phyloP scores from a whole-genome alignment of 768 basidiomycete species.

The Pulveroboletus sp. region DNA sequence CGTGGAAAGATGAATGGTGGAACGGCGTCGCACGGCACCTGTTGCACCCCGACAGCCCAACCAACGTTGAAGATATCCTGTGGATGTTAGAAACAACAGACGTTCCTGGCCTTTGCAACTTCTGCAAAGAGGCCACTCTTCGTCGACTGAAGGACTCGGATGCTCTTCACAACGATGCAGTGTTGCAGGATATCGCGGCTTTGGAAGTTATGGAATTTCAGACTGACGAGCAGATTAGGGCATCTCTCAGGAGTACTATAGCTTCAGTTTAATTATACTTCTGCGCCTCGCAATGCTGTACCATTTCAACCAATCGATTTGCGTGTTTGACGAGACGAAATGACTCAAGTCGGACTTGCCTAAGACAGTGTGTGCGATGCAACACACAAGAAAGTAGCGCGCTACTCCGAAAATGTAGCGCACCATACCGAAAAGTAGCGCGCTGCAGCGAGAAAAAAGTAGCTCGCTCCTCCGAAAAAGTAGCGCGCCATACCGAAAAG shows the following conservation, averaged over 20 bases:
- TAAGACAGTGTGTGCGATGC: no score
- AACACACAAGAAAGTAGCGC: no score
- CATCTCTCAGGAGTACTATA: slow-evolving; percentile 28
- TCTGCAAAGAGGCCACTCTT: not conserved
- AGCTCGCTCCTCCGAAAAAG: no score
- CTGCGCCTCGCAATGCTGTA: no score
- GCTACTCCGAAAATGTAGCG: no score
- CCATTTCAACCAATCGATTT: no score
- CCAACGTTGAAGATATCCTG: not conserved
- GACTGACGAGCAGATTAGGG: not conserved
- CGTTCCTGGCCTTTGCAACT: not conserved
- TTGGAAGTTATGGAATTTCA: not conserved
- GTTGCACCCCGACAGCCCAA: not conserved
- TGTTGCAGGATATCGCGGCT: not conserved
- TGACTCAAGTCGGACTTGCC: no score
- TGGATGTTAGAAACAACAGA: not conserved
- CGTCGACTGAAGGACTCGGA: not conserved
- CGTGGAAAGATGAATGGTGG: slow-evolving; percentile 11
- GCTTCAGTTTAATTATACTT: no score
- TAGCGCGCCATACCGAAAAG: no score
- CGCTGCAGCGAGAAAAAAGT: no score
- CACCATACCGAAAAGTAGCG: no score
- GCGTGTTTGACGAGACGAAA: no score
- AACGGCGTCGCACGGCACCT: slow-evolving; percentile 3
- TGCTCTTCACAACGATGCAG: not conserved